Base-by-base conservation (phyloP, 164 flowering plant species). In the Stephania japonica region DNA sequence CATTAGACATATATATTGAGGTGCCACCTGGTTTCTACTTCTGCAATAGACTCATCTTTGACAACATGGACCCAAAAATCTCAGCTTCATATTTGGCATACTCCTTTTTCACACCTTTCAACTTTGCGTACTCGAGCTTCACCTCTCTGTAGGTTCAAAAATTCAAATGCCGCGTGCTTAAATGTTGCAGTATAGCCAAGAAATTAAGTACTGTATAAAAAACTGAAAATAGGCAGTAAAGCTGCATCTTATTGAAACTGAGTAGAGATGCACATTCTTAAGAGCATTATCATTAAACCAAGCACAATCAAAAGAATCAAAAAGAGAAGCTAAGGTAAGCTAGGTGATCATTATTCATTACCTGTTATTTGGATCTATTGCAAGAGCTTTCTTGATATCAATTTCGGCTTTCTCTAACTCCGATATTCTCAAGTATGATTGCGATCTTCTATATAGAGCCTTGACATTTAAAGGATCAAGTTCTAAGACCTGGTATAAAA, bases 321-420 rank as follows among this genome's bases (percentile, higher is more conserved):
- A 43, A 8, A 13, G 50, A 44, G 50, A 44, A 44, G 50, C 27
- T 42, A 70, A 10, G n/a, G 62, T 49, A 6, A 64, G 59, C 18
- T 32, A 69, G 12, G 65, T 1, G 38, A n/a, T n/a, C n/a, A n/a
- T n/a, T n/a, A n/a, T n/a, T n/a, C 66, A 44, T 49, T 76, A 85
- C 89, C 86, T 82, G 75, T 88, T 83, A 50, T 78, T 75, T 56
- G 91, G 86, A 80, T 84, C 85, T 67, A 88, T 75, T 7, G 76
- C 18, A 14, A 84, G 81, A 49, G 89, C 89, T 78, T 50, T 82
- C 70, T 76, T 81, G 2, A 85, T 76, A 72, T 86, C 91, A 12
- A 71, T 77, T 71, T 88, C 88, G 23, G 89, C 89, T 50, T 85
- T 83, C 64, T 85, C 89, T 19, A 86, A 71, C 44, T 86, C 89